Percentiles rank a stretch among this genome's conserved stretches.
Evolutionary conservation across 176 grass and related monocot genomes (phyloP).

Genomic region (Sorghum bicolor): DNA sequence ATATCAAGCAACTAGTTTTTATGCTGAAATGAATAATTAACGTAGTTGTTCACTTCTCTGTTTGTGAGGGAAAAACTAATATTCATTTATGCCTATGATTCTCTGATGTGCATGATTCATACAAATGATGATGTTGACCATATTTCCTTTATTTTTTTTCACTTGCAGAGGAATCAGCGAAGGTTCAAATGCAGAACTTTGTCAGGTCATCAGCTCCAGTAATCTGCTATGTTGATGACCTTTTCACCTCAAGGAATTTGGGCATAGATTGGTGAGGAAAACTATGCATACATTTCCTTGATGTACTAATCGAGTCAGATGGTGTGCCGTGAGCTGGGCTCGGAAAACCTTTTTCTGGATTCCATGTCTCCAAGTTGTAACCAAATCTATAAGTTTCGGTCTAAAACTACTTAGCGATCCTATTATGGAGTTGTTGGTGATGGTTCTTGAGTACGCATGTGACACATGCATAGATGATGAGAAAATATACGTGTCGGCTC

Average conservation of each 20-base stretch:
- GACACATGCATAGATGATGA: background rate
- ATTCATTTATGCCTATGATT: background rate
- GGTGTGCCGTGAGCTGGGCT: conserved; percentile 2
- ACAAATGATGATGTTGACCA: background rate
- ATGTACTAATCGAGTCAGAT: conserved; percentile 26
- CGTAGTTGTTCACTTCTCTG: background rate
- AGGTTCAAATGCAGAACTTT: conserved; percentile 72
- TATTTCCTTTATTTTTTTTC: background rate
- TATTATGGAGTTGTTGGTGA: background rate
- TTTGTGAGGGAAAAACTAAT: background rate
- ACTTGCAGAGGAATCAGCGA: conserved; percentile 64
- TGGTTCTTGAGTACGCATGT: background rate
- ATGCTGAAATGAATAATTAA: background rate
- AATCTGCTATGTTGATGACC: conserved; percentile 66
- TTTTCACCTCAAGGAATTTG: conserved; percentile 67
- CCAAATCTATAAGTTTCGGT: background rate
- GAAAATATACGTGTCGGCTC: background rate
- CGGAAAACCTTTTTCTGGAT: background rate
- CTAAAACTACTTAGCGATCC: background rate
- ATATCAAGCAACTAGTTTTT: background rate
- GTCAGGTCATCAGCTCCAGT: conserved; percentile 63
- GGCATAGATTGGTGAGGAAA: conserved; percentile 77
- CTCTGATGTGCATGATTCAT: conserved; percentile 4
- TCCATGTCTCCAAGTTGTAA: background rate
- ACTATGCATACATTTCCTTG: background rate